Conservation (phyloP, 176 grass and related monocot species). For the Aegilops umbellulata region DNA sequence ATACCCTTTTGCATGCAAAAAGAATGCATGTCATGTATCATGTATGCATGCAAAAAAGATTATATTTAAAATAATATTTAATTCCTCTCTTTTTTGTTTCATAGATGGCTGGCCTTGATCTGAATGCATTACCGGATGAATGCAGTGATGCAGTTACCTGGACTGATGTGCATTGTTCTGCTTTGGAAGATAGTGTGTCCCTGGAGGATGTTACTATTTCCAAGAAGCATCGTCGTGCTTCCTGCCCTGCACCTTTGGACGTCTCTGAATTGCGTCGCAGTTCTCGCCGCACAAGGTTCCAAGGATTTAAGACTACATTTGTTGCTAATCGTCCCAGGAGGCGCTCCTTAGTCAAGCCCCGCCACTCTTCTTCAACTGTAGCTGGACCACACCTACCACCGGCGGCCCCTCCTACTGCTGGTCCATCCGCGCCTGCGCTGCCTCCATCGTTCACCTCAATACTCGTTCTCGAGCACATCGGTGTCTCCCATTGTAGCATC, state of each 20-base stretch:
- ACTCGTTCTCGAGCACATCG: background rate
- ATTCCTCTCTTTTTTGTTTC: background rate
- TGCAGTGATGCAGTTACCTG: background rate
- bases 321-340: background rate
- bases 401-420: background rate
- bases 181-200: background rate
- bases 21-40: too few relatives aligned
- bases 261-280: background rate
- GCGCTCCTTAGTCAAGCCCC: background rate
- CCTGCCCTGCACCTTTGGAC: background rate
- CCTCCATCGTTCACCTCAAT: background rate
- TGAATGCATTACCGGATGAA: background rate
- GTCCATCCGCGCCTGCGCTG: accelerated
- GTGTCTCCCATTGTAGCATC: background rate
- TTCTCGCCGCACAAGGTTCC: background rate
- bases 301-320: background rate
- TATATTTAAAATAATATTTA: background rate
- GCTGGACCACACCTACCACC: background rate
- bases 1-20: too few relatives aligned
- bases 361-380: background rate
- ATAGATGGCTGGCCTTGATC: background rate
- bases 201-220: background rate
- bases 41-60: background rate
- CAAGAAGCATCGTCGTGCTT: background rate
- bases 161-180: background rate